Conservation (phyloP, 495 filamentous ascomycete species). For the Hyaloscypha finlandica region DNA sequence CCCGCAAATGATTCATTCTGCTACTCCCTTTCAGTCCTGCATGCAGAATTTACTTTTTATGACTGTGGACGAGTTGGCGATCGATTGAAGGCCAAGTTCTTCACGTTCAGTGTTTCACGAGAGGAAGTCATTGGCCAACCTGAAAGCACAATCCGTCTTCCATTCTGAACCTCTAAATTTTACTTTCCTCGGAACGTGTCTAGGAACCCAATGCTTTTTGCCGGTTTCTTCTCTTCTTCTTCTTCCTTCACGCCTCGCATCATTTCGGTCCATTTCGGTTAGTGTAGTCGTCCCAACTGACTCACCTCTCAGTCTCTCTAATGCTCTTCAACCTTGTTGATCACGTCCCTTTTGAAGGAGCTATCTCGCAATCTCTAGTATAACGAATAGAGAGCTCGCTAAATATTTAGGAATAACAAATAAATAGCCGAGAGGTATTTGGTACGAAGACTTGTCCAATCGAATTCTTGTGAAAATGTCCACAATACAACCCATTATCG, state of each 20-base stretch:
- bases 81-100: no score
- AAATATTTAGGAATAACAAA: slow-evolving; percentile 57
- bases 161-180: no score
- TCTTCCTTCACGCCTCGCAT: slow-evolving; percentile 35
- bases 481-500: slow-evolving; percentile 59
- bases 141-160: no score
- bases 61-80: no score
- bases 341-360: slow-evolving; percentile 49
- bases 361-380: slow-evolving; percentile 65
- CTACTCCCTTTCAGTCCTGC: no score
- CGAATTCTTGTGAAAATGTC: slow-evolving; percentile 57
- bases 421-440: slow-evolving; percentile 60
- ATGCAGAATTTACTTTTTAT: no score
- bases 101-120: no score
- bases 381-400: slow-evolving; percentile 54
- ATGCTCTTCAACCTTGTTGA: slow-evolving; percentile 41
- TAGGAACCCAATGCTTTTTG: not conserved
- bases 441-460: slow-evolving; percentile 48
- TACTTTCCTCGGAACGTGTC: slow-evolving; percentile 23
- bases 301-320: slow-evolving; percentile 5
- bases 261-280: slow-evolving; percentile 22
- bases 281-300: slow-evolving; percentile 8
- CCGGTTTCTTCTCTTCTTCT: slow-evolving; percentile 44
- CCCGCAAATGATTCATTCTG: no score
- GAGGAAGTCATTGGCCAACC: no score